Evolutionary conservation across 179 eudicot species (phyloP).

Genomic region (Pouteria campechiana): DNA sequence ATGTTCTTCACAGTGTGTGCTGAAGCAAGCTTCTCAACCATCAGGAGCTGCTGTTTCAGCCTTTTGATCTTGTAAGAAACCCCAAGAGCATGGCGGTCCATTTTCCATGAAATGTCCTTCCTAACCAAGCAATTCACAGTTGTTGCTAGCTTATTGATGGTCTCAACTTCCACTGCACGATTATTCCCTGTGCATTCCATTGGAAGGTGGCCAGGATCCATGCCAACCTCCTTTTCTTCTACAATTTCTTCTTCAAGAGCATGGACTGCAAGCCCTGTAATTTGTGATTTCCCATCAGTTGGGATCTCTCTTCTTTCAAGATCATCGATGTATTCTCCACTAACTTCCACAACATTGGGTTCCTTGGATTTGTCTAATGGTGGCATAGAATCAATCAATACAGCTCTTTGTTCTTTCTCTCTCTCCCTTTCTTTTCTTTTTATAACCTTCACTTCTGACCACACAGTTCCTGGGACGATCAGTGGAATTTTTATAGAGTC

Average conservation of each 20-base stretch:
- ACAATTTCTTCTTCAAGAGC: constrained; percentile 34
- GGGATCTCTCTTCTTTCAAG: constrained; percentile 15
- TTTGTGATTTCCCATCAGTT: constrained; percentile 15
- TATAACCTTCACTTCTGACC: constrained; percentile 50
- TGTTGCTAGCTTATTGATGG: constrained; percentile 16
- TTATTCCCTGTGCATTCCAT: constrained; percentile 8
- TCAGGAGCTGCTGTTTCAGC: constrained; percentile 70
- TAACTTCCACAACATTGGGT: neutral
- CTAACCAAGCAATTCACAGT: constrained; percentile 12
- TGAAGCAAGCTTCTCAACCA: constrained; percentile 77
- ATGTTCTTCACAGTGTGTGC: too few species aligned
- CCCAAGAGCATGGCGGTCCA: constrained; percentile 82
- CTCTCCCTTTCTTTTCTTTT: constrained; percentile 37
- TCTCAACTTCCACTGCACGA: constrained; percentile 14
- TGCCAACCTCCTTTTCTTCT: constrained; percentile 22
- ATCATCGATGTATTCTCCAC: constrained; percentile 8
- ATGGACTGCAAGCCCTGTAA: constrained; percentile 25
- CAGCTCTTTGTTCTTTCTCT: constrained; percentile 19
- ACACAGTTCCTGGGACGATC: constrained; percentile 20
- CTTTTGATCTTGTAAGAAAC: constrained; percentile 87
- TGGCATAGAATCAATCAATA: too few species aligned
- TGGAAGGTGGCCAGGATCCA: constrained; percentile 14
- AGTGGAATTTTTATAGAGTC: constrained; percentile 14
- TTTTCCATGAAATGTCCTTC: constrained; percentile 38
- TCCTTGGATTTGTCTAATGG: too few species aligned